Conservation (phyloP, 1,284 basidiomycete species). For the Anthracocystis setariae region DNA sequence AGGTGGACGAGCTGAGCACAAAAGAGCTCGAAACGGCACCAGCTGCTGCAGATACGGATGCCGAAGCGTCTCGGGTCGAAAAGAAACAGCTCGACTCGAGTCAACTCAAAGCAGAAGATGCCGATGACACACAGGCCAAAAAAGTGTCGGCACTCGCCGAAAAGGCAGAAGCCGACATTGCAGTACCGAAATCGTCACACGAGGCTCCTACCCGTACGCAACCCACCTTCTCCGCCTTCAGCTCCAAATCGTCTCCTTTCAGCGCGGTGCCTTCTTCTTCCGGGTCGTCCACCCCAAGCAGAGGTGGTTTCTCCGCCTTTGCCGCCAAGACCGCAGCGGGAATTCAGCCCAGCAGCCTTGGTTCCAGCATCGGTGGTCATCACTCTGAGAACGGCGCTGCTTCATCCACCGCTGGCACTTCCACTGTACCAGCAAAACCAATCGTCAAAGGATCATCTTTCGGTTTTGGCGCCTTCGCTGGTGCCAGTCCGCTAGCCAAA, state of each 20-base stretch:
- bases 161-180: slow-evolving; percentile 3
- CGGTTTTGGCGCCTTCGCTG: slow-evolving; percentile 59
- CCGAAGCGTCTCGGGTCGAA: background rate
- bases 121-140: background rate
- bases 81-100: background rate
- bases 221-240: slow-evolving; percentile 51
- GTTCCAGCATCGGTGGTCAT: slow-evolving; percentile 36
- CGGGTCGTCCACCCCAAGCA: slow-evolving; percentile 22
- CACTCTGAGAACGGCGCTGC: slow-evolving; percentile 26
- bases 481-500: slow-evolving; percentile 44
- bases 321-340: slow-evolving; percentile 28
- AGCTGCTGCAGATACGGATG: background rate
- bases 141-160: background rate
- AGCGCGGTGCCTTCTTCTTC: slow-evolving; percentile 45
- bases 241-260: slow-evolving; percentile 51
- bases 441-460: slow-evolving; percentile 34
- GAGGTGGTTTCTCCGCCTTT: slow-evolving; percentile 23
- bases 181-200: slow-evolving; percentile 11
- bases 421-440: slow-evolving; percentile 16
- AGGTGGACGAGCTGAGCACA: slow-evolving; percentile 56
- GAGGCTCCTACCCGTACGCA: slow-evolving; percentile 38
- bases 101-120: background rate
- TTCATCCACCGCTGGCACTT: slow-evolving; percentile 9
- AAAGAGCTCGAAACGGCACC: slow-evolving; percentile 26
- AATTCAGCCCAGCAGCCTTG: slow-evolving; percentile 46